Base-by-base conservation (phyloP, 768 basidiomycete genomes). In the Russula dissimulans region DNA sequence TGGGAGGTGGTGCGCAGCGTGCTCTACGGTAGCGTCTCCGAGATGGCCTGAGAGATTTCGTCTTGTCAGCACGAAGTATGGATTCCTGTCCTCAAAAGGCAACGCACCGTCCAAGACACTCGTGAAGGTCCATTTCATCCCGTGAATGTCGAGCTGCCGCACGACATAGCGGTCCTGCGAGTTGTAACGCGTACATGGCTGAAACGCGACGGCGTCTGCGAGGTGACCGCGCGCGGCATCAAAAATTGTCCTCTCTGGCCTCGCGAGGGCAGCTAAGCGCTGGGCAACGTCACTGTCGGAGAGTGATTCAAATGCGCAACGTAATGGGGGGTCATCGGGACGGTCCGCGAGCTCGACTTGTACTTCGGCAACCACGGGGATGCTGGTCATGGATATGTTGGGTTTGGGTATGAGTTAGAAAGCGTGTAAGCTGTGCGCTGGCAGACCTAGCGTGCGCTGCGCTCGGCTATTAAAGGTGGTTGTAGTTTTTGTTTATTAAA, bases 21-120 rank as follows among this genome's bases (percentile, higher is more conserved):
- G 74, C 64, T 78, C 73, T 5, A 79, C 80, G 2, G 78, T 78
- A 39, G 79, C 72, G 53, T 76, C 73, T 61, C 79, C 78, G 50
- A 78, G 75, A 55, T 81, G 79, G 50, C 79, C 79, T 81, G 39
- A 12, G 39, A 41, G 39, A 41, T 41, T 41, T 41, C 39, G 39
- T 4, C 11, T 41, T 39, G 44, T 54, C 52, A 54, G 52, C 29
- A 32, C 17, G 10, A 11, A 3, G 36, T 29, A 53, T 46, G 14
- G 39, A 14, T 41, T 41, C 15, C 14, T 11, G 51, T 48, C 44
- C 12, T 38, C 59, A 48, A 17, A 42, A 38, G 22, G 7, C 34
- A 22, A 60, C 71, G 49, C 57, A 76, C 78, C 78, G 64, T 79
- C 79, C 51, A 79, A 79, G 38, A 80, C 72, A 10, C 72, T 79